These are phyloP conservation scores for Tetrastigma voinierianum DNA, from an alignment of 164 flowering plant genomes.

Conservation along the genomic window DNA sequence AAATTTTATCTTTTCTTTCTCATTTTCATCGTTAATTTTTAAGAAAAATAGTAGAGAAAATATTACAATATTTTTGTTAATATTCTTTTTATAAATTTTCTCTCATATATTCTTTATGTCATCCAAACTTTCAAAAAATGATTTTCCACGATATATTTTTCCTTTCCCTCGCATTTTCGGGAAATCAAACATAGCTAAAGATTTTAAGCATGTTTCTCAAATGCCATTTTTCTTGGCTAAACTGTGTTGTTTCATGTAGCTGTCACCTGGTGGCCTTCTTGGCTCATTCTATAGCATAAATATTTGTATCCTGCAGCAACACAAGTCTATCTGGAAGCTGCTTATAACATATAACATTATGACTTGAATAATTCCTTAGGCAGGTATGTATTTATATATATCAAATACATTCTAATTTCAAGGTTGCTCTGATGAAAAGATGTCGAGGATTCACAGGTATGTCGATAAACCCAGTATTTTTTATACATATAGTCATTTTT, in stretches of 20 bases:
- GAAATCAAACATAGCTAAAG: too few relatives aligned
- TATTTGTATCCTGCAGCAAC: background rate
- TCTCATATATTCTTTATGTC: too few relatives aligned
- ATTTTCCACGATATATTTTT: too few relatives aligned
- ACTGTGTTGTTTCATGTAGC: background rate
- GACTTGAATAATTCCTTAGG: background rate
- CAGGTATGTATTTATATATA: constrained; percentile 10
- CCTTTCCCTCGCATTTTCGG: too few relatives aligned
- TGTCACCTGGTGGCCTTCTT: constrained; percentile 19
- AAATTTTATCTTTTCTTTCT: too few relatives aligned
- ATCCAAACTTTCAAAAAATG: too few relatives aligned
- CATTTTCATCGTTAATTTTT: too few relatives aligned
- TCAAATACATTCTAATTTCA: background rate
- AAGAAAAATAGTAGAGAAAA: too few relatives aligned
- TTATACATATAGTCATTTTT: background rate
- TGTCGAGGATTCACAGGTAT: background rate
- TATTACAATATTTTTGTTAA: too few relatives aligned
- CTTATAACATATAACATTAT: background rate
- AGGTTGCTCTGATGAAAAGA: background rate
- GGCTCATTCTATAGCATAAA: constrained; percentile 9
- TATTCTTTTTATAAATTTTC: too few relatives aligned
- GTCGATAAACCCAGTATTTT: background rate
- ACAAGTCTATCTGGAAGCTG: background rate
- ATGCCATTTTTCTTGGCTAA: background rate
- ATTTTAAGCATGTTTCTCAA: background rate